Conservation (phyloP, 305 asterid genomes). For the Fraxinus paxiana region DNA sequence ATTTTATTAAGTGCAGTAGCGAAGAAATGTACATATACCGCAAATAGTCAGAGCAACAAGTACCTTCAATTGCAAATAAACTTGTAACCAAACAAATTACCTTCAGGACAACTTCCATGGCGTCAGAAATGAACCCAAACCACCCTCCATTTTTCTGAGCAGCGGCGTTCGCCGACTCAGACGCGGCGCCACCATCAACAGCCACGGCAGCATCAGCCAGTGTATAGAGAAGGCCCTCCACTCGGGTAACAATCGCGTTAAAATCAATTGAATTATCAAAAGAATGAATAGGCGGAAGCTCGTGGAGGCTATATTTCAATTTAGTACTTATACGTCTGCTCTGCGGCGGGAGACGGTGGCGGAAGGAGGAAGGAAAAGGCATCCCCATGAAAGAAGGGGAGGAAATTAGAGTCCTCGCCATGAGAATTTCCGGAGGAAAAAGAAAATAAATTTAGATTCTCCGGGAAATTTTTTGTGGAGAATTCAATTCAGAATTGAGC, state of each 20-base stretch:
- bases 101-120: slow-evolving; percentile 94
- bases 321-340: slow-evolving; percentile 47
- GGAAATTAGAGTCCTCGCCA: neutral
- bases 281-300: slow-evolving; percentile 48
- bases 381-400: slow-evolving; percentile 50
- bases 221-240: slow-evolving; percentile 79
- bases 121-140: slow-evolving; percentile 93
- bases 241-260: slow-evolving; percentile 48
- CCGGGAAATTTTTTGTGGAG: neutral
- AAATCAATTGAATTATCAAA: slow-evolving; percentile 44
- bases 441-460: neutral
- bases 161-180: slow-evolving; percentile 40
- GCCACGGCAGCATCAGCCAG: slow-evolving; percentile 90
- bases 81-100: slow-evolving; percentile 27
- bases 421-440: neutral
- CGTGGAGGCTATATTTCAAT: slow-evolving; percentile 65
- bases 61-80: neutral
- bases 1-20: neutral
- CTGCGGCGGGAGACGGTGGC: slow-evolving; percentile 39
- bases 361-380: slow-evolving; percentile 53
- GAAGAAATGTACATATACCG: neutral
- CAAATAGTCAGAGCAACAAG: neutral
- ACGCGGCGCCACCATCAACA: slow-evolving; percentile 41
- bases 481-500: neutral
- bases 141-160: slow-evolving; percentile 80